These are phyloP conservation scores for Aspergillus phoenicis DNA, from an alignment of 2,329 filamentous ascomycete species.

Conservation along the genomic window DNA sequence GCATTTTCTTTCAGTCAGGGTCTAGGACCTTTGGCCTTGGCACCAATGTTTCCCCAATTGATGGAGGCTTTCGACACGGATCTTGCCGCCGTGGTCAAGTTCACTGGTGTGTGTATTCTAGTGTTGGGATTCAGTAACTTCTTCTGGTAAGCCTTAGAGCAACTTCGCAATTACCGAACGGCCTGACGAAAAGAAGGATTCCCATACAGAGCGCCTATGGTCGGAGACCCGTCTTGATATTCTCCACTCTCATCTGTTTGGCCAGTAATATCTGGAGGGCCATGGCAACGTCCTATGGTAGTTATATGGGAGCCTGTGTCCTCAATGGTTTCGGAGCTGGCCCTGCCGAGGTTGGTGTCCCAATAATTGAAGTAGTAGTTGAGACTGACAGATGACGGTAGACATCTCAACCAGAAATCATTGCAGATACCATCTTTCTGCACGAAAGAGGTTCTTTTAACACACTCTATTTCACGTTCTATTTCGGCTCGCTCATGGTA, in stretches of 20 bases:
- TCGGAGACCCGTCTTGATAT: conserved; percentile 56
- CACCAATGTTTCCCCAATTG: conserved; percentile 62
- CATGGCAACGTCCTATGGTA: conserved; percentile 58
- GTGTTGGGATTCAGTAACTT: conserved; percentile 63
- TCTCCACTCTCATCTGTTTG: conserved; percentile 56
- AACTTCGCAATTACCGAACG: background rate
- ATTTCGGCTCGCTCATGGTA: conserved; percentile 62
- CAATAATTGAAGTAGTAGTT: background rate
- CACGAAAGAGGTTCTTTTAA: conserved; percentile 66
- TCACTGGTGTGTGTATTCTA: conserved; percentile 60
- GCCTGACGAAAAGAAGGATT: conserved; percentile 44
- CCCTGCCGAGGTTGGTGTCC: conserved; percentile 53
- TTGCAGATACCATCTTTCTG: conserved; percentile 67
- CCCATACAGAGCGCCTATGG: conserved; percentile 59
- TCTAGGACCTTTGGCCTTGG: conserved; percentile 57
- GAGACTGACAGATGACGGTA: conserved; percentile 14
- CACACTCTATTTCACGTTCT: conserved; percentile 63
- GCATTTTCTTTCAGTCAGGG: conserved; percentile 57
- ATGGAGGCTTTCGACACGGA: conserved; percentile 58
- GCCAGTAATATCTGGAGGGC: conserved; percentile 62
- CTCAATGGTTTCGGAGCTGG: conserved; percentile 66
- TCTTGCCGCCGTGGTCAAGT: conserved; percentile 57
- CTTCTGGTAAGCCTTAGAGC: conserved; percentile 51
- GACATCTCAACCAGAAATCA: conserved; percentile 64
- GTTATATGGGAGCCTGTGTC: conserved; percentile 66